These are phyloP conservation scores for Xylariomycetidae sp. DNA, from an alignment of 2,329 filamentous ascomycete genomes.

Conservation along the genomic window DNA sequence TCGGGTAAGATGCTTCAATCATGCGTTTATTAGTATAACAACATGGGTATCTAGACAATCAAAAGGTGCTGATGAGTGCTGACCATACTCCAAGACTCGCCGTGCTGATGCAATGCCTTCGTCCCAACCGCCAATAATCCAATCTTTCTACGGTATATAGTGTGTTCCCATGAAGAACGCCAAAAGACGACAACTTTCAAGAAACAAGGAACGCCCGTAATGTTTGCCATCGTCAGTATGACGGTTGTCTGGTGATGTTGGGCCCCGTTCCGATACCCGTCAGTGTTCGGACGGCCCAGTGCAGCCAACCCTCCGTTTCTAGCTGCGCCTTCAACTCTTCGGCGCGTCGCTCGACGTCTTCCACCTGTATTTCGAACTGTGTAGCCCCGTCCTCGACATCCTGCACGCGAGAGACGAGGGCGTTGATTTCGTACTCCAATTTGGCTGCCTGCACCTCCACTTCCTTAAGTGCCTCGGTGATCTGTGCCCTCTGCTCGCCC, in stretches of 20 bases:
- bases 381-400: conserved; percentile 80
- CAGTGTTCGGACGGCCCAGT: conserved; percentile 57
- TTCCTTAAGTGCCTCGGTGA: conserved; percentile 69
- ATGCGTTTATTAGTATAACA: no score
- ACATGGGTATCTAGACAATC: no score
- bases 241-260: conserved; percentile 40
- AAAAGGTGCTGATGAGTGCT: no score
- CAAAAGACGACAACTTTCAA: no score
- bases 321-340: conserved; percentile 57
- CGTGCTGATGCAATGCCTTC: no score
- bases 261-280: conserved; percentile 56
- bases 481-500: conserved; percentile 58
- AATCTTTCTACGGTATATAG: no score
- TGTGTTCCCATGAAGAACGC: no score
- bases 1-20: no score
- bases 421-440: conserved; percentile 85
- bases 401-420: conserved; percentile 70
- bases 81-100: no score
- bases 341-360: conserved; percentile 61
- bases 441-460: conserved; percentile 77
- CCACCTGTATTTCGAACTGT: conserved; percentile 74
- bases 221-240: conserved; percentile 8
- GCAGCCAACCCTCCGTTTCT: conserved; percentile 57
- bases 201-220: no score
- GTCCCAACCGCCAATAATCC: no score